phyloP scores from a whole-genome alignment of 179 eudicot genomes.

The Beta macrorhiza region DNA sequence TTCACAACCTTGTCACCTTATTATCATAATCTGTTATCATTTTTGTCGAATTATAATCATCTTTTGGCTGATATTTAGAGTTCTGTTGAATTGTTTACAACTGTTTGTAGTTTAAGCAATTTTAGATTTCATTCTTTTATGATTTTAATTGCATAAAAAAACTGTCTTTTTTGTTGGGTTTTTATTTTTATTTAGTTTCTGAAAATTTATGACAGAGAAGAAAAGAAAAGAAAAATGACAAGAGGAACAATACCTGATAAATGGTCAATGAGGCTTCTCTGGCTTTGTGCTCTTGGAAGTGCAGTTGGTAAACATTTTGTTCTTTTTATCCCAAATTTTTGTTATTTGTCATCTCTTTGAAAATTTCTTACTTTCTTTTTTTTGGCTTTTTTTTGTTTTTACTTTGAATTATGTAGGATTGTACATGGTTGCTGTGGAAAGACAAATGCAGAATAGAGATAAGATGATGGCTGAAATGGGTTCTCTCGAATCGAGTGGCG shows the following conservation, averaged over 20 bases:
- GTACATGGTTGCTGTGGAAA: constrained; percentile 92
- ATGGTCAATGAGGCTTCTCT: constrained; percentile 88
- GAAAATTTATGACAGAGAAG: background rate
- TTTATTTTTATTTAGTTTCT: background rate
- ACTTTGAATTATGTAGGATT: constrained; percentile 45
- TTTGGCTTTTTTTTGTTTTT: background rate
- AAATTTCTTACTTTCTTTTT: background rate
- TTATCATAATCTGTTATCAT: too few relatives aligned
- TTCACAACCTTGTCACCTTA: background rate
- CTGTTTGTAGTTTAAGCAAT: background rate
- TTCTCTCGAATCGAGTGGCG: constrained; percentile 39
- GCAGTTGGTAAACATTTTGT: constrained; percentile 76
- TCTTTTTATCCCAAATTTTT: too few relatives aligned
- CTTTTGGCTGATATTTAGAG: background rate
- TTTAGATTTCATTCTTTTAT: background rate
- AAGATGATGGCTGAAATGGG: constrained; percentile 64
- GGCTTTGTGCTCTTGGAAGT: constrained; percentile 88
- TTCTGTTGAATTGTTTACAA: too few relatives aligned
- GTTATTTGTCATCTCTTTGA: too few relatives aligned
- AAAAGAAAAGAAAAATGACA: constrained; percentile 48
- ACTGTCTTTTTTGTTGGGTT: too few relatives aligned
- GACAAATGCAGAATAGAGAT: constrained; percentile 73
- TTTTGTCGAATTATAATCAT: background rate
- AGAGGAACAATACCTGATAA: constrained; percentile 80
- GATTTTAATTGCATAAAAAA: background rate